Conservation (phyloP, 129 eudicot genomes). For the Pittosporum tobira region DNA sequence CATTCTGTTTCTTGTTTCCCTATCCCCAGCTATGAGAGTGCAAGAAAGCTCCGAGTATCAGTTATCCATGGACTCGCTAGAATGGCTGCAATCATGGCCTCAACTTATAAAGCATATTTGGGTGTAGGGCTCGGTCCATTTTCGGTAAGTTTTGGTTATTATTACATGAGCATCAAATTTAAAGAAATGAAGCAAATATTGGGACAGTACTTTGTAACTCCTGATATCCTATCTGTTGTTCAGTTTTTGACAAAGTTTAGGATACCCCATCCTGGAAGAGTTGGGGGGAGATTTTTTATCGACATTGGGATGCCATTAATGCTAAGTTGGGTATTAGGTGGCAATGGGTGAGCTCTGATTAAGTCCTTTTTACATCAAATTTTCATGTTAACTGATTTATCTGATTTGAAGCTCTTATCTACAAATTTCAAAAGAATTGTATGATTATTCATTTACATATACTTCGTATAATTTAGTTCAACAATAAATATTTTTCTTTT, state of each 20-base stretch:
- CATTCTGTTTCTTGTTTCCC: background rate
- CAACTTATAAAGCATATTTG: slow-evolving; percentile 94
- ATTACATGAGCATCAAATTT: slow-evolving; percentile 10
- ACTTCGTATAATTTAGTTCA: background rate
- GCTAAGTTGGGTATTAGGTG: slow-evolving; percentile 97
- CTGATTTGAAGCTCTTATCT: no score
- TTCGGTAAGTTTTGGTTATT: slow-evolving; percentile 48
- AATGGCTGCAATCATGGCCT: slow-evolving; percentile 99
- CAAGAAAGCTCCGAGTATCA: slow-evolving; percentile 84
- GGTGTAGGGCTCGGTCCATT: slow-evolving; percentile 97
- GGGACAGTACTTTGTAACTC: background rate
- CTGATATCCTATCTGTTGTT: slow-evolving; percentile 17
- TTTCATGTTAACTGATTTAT: no score
- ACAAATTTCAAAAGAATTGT: background rate
- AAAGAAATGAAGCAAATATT: background rate
- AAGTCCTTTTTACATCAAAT: background rate
- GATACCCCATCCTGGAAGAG: slow-evolving; percentile 98
- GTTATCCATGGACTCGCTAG: slow-evolving; percentile 92
- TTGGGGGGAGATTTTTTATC: slow-evolving; percentile 84
- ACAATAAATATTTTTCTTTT: background rate
- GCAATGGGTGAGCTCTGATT: slow-evolving; percentile 63
- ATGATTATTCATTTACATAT: background rate
- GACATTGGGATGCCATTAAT: slow-evolving; percentile 87
- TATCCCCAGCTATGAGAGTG: slow-evolving; percentile 60
- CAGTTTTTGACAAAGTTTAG: slow-evolving; percentile 84